phyloP scores from a whole-genome alignment of 1,284 basidiomycete species.

The Ustilago bromivora region DNA sequence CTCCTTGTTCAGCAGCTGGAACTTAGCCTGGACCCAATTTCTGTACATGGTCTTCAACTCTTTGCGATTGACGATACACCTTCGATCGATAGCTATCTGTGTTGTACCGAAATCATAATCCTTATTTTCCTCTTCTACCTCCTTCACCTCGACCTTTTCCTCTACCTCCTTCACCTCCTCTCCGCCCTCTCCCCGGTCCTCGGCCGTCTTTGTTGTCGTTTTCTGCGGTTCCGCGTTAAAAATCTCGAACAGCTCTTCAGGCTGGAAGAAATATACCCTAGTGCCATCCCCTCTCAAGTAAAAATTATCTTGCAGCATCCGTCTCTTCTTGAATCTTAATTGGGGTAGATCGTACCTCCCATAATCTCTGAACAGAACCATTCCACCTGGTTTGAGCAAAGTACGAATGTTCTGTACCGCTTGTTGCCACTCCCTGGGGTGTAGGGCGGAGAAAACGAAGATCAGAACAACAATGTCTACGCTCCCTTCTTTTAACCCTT shows the following conservation, averaged over 20 bases:
- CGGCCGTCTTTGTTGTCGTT: slow-evolving; percentile 17
- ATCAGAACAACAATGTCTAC: slow-evolving; percentile 93
- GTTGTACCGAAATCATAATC: slow-evolving; percentile 52
- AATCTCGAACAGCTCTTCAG: slow-evolving; percentile 59
- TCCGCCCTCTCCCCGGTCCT: neutral
- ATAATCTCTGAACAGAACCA: slow-evolving; percentile 90
- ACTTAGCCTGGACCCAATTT: slow-evolving; percentile 66
- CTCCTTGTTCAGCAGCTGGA: slow-evolving; percentile 27
- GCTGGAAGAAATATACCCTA: slow-evolving; percentile 72
- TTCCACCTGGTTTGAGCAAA: slow-evolving; percentile 88
- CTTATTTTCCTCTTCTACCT: neutral
- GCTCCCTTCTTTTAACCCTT: slow-evolving; percentile 70
- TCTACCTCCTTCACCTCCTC: slow-evolving; percentile 1
- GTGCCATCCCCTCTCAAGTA: slow-evolving; percentile 88
- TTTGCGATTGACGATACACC: slow-evolving; percentile 66
- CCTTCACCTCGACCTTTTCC: neutral
- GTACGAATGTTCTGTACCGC: slow-evolving; percentile 82
- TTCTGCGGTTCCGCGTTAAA: slow-evolving; percentile 56
- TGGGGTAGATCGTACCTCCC: slow-evolving; percentile 90
- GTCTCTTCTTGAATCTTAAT: slow-evolving; percentile 87
- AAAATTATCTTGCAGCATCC: slow-evolving; percentile 87
- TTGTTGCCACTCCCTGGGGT: slow-evolving; percentile 89
- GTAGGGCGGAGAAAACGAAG: slow-evolving; percentile 93
- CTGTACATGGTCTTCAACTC: slow-evolving; percentile 68
- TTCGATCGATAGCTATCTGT: slow-evolving; percentile 65